Base-by-base conservation (phyloP, 257 asterid genomes). In the Scutellaria galericulata region DNA sequence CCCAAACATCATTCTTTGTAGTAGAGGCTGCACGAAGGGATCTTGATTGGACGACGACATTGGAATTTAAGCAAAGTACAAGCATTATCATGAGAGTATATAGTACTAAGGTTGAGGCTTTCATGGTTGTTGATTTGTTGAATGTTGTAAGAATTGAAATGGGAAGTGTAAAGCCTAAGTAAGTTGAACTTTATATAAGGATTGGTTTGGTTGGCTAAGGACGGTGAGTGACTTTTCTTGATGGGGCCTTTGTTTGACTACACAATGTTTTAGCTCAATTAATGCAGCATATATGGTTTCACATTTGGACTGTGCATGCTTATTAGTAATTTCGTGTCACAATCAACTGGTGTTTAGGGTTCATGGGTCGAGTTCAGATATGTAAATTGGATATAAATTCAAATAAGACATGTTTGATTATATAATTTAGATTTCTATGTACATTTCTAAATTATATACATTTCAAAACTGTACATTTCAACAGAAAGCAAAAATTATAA, bases 161-260 rank as follows among this genome's bases (percentile, higher is more conserved):
- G 68, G 62, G 52, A 35, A 10, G 27, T 56, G 67, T 53, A 27
- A 7, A n/a, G 58, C 24, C 40, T 31, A 37, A 12, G 60, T 35
- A 7, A 18, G 11, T 72, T 39, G 55, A 31, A 41, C 45, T 64
- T 63, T 53, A 73, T 62, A 73, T 63, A 64, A 40, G 71, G 71
- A 42, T 54, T 64, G 56, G 57, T 53, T 65, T 74, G 71, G 68
- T 74, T 18, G 42, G 77, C 14, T 20, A 41, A 61, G 71, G 77
- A 51, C 46, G 55, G 56, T 51, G 70, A 18, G 9, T 50, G 67
- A 14, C 27, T 55, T 22, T 56, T 56, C 39, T 40, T 44, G 6
- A 61, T 50, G 42, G 3, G 40, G 5, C 27, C 27, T 61, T 62
- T 37, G 22, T 63, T 51, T 51, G 58, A 64, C 72, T 11, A 18